Evolutionary conservation across 768 basidiomycete species (phyloP).

Genomic region (Lactarius akahatsu): DNA sequence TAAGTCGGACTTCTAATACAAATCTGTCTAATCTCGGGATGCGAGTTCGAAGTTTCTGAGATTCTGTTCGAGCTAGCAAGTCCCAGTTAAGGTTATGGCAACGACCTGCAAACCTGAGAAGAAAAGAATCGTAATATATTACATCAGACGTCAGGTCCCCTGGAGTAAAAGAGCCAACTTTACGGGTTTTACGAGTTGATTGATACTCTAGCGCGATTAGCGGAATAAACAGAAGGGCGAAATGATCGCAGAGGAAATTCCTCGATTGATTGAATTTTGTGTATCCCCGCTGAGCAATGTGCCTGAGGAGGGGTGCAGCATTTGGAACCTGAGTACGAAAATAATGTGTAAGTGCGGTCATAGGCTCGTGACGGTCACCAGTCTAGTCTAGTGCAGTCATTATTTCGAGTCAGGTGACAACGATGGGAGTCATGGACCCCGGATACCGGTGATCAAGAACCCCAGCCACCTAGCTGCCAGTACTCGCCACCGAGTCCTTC

Average conservation of each 20-base stretch:
- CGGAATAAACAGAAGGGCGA: not conserved
- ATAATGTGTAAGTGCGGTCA: too few relatives aligned
- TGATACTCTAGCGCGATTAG: not conserved
- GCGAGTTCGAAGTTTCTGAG: not conserved
- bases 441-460: not conserved
- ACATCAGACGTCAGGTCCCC: not conserved
- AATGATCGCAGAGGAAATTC: not conserved
- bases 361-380: too few relatives aligned
- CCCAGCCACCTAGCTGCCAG: not conserved
- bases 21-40: not conserved
- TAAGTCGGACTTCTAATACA: not conserved
- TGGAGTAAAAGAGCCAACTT: not conserved
- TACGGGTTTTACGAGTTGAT: not conserved
- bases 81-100: not conserved
- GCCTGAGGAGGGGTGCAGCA: not conserved
- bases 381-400: too few relatives aligned
- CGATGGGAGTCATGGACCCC: not conserved
- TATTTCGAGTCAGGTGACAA: too few relatives aligned
- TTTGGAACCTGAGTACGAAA: not conserved
- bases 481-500: too few relatives aligned
- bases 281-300: not conserved
- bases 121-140: not conserved
- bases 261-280: not conserved
- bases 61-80: not conserved
- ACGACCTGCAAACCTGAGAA: not conserved